Percentiles rank a stretch among this genome's conserved stretches.
phyloP scores from a whole-genome alignment of 1,139 yeast genomes.

The Hansenula lynferdii region DNA sequence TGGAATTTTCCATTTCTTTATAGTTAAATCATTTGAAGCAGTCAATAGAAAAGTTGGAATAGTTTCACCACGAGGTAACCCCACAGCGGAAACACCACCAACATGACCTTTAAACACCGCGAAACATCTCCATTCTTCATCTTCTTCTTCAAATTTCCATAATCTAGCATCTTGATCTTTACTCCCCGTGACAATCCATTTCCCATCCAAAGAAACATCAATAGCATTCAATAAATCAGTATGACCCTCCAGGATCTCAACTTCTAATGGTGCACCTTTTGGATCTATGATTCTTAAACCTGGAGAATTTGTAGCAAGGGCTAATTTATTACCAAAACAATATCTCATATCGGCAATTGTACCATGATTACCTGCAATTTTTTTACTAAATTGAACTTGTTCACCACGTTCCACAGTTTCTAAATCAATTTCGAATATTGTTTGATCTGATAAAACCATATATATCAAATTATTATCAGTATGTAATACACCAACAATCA shows the following conservation, averaged over 20 bases:
- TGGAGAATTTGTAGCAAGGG: conserved; percentile 95
- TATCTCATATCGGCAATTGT: conserved; percentile 85
- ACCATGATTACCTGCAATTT: conserved; percentile 92
- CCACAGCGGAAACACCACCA: conserved; percentile 80
- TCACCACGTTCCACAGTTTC: conserved; percentile 23
- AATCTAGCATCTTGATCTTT: conserved; percentile 82
- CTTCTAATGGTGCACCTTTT: conserved; percentile 48
- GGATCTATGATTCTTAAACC: conserved; percentile 70
- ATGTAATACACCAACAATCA: conserved; percentile 54
- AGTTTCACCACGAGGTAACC: conserved; percentile 57
- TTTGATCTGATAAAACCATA: conserved; percentile 76
- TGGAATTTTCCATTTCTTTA: conserved; percentile 85
- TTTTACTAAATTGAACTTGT: conserved; percentile 40
- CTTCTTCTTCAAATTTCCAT: conserved; percentile 57
- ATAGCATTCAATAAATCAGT: conserved; percentile 77
- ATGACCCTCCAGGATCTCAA: conserved; percentile 72
- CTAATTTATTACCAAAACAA: conserved; percentile 50
- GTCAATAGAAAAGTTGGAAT: conserved; percentile 75
- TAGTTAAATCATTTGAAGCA: conserved; percentile 85
- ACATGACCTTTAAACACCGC: conserved; percentile 81
- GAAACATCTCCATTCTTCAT: conserved; percentile 42
- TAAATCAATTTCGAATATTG: conserved; percentile 53
- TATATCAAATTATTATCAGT: conserved; percentile 28
- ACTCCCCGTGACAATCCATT: conserved; percentile 91
- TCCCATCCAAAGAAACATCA: conserved; percentile 74